Evolutionary conservation across 2,329 filamentous ascomycete species (phyloP).

Genomic region (Colletotrichum costaricense): DNA sequence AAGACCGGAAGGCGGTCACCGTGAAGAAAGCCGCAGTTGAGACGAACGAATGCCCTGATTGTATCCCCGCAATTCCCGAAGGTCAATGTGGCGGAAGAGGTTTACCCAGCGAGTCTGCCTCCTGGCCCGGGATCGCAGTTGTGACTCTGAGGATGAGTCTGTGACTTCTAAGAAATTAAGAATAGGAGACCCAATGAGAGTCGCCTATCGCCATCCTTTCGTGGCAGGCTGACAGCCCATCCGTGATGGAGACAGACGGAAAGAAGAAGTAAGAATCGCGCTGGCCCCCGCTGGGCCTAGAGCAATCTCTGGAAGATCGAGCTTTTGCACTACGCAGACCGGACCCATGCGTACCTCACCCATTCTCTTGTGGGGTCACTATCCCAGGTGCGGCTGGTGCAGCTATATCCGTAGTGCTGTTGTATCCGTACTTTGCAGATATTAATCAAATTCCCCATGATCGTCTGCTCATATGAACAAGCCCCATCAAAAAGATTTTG

Average conservation of each 20-base stretch:
- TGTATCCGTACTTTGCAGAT: conserved; percentile 9
- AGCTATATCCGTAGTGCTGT: background rate
- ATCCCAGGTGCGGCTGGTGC: background rate
- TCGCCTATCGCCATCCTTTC: background rate
- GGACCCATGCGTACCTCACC: background rate
- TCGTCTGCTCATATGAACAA: conserved; percentile 25
- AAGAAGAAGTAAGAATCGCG: conserved; percentile 6
- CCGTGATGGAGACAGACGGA: background rate
- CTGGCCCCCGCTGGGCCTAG: background rate
- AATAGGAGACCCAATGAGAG: background rate
- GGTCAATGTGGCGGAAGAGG: conserved; percentile 5
- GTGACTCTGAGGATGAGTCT: background rate
- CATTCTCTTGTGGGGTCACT: conserved; percentile 12
- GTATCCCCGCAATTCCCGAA: conserved; percentile 18
- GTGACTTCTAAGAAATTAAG: background rate
- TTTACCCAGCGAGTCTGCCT: background rate
- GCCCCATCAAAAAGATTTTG: conserved; percentile 15
- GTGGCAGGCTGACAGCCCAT: background rate
- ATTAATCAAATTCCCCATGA: conserved; percentile 31
- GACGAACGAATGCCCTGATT: conserved; percentile 33
- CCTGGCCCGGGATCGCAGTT: background rate
- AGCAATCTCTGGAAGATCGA: conserved; percentile 2
- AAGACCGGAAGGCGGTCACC: conserved; percentile 7
- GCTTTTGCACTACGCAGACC: background rate
- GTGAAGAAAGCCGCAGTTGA: conserved; percentile 25